These are phyloP conservation scores for Colletotrichum caudatum DNA, from an alignment of 2,329 filamentous ascomycete genomes.

Conservation along the genomic window DNA sequence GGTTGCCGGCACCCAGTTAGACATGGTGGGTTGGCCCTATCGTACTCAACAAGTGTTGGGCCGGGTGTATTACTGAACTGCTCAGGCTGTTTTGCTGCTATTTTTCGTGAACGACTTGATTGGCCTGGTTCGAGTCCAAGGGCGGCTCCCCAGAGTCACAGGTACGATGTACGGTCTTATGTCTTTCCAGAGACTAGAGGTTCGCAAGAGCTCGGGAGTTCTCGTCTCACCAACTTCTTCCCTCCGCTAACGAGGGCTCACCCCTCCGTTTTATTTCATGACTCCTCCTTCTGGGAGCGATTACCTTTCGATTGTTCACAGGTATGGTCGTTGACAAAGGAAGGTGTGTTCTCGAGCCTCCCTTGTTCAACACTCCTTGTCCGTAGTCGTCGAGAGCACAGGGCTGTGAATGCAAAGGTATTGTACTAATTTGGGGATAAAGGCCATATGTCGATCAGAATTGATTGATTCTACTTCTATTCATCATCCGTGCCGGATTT, in stretches of 20 bases:
- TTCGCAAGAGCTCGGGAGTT: neutral
- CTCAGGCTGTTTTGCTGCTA: neutral
- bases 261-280: neutral
- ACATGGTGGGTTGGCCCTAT: neutral
- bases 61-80: neutral
- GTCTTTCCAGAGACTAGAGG: neutral
- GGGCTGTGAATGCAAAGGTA: neutral
- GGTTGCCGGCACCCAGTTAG: slow-evolving; percentile 13
- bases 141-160: neutral
- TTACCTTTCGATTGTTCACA: neutral
- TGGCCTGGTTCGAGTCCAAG: neutral
- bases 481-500: neutral
- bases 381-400: neutral
- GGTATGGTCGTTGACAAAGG: neutral
- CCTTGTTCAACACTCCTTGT: neutral
- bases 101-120: neutral
- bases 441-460: too few species aligned
- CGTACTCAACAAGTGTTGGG: neutral
- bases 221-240: neutral
- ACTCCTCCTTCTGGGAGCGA: neutral
- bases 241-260: neutral
- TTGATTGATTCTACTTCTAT: neutral
- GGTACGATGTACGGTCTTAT: neutral
- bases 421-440: slow-evolving; percentile 8
- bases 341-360: neutral